Evolutionary conservation across 2,329 filamentous ascomycete genomes (phyloP).

Genomic region (Claviceps fusiformis): DNA sequence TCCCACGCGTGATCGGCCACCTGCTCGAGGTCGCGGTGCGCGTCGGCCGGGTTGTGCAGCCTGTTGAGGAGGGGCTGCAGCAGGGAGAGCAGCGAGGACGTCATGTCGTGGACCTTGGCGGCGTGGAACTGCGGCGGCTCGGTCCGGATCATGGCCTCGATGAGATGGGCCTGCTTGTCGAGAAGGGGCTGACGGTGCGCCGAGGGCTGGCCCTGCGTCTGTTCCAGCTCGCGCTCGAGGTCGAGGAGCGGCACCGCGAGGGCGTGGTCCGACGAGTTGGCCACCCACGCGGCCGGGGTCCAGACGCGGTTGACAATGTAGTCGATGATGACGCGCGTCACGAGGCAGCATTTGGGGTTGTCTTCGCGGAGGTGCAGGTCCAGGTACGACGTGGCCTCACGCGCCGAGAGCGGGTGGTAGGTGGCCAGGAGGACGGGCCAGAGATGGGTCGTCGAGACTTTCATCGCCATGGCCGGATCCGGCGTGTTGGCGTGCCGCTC

Average conservation of each 20-base stretch:
- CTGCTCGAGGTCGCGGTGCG: constrained; percentile 27
- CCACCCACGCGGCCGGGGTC: constrained; percentile 26
- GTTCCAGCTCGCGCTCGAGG: constrained; percentile 23
- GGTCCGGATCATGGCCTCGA: constrained; percentile 24
- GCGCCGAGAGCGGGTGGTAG: constrained; percentile 23
- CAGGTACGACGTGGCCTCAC: constrained; percentile 27
- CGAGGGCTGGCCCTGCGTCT: constrained; percentile 22
- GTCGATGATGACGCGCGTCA: constrained; percentile 28
- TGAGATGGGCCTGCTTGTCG: constrained; percentile 21
- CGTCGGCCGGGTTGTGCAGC: constrained; percentile 18
- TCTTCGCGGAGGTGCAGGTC: constrained; percentile 26
- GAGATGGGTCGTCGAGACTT: constrained; percentile 17
- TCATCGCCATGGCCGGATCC: constrained; percentile 14
- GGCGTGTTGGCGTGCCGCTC: constrained; percentile 20
- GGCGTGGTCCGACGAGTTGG: constrained; percentile 21
- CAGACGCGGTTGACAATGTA: constrained; percentile 29
- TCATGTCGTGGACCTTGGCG: constrained; percentile 26
- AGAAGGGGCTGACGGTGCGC: constrained; percentile 25
- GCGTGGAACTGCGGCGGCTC: constrained; percentile 20
- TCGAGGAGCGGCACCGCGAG: constrained; percentile 21
- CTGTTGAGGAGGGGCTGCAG: constrained; percentile 27
- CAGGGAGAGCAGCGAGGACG: constrained; percentile 23
- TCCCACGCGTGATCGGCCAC: constrained; percentile 30
- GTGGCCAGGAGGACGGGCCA: constrained; percentile 24
- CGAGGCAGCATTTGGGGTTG: constrained; percentile 27